These are phyloP conservation scores for Penicillium concentricum DNA, from an alignment of 2,329 filamentous ascomycete species.

Conservation along the genomic window DNA sequence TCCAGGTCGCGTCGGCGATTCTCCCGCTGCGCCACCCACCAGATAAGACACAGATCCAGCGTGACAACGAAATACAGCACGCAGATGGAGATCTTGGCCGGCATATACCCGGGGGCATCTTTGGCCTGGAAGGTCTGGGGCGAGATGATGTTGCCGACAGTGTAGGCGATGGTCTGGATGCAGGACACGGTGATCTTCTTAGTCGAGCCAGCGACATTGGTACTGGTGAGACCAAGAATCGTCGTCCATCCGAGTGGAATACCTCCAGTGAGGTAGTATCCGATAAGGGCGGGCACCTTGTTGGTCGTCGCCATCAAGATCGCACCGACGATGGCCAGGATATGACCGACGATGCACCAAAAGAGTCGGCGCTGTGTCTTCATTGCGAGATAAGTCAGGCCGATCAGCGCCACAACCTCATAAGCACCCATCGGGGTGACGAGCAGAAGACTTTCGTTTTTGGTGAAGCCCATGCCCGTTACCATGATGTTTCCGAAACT, in stretches of 20 bases:
- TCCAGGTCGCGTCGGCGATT: conserved; percentile 30
- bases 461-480: conserved; percentile 38
- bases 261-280: conserved; percentile 41
- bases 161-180: conserved; percentile 39
- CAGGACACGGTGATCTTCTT: conserved; percentile 39
- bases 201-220: conserved; percentile 38
- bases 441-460: conserved; percentile 34
- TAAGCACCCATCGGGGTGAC: conserved; percentile 42
- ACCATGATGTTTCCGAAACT: conserved; percentile 42
- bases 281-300: conserved; percentile 36
- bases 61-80: conserved; percentile 30
- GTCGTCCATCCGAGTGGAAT: conserved; percentile 43
- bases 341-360: conserved; percentile 38
- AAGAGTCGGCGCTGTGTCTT: conserved; percentile 36
- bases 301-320: conserved; percentile 42
- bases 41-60: conserved; percentile 31
- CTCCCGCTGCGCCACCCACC: conserved; percentile 29
- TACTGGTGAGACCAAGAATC: conserved; percentile 38
- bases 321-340: conserved; percentile 38
- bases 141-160: conserved; percentile 45
- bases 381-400: conserved; percentile 39
- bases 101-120: conserved; percentile 32
- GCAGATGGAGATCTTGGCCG: conserved; percentile 30
- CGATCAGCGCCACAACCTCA: conserved; percentile 38
- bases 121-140: conserved; percentile 44